Conservation (phyloP, 179 eudicot genomes). For the Corrigiola litoralis region DNA sequence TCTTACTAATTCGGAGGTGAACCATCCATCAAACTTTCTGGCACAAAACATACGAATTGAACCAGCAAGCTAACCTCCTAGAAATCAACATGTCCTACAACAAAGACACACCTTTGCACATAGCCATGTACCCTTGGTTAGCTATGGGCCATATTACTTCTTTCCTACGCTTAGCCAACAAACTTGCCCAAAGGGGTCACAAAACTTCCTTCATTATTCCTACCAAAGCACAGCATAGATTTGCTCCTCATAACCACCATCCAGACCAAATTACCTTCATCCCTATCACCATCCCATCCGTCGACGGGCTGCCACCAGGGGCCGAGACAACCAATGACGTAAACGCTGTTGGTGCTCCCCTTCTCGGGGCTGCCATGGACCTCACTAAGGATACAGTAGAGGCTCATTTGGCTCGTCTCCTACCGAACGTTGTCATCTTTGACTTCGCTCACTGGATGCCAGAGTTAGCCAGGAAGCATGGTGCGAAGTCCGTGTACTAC, state of each 20-base stretch:
- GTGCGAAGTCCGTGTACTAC: slow-evolving; percentile 10
- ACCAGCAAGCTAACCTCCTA: background rate
- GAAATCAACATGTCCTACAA: background rate
- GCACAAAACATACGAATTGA: too few species aligned
- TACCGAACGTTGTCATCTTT: slow-evolving; percentile 7
- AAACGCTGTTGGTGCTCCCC: background rate
- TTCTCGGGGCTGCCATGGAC: slow-evolving; percentile 26
- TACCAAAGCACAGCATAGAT: slow-evolving; percentile 23
- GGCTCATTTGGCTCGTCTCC: background rate
- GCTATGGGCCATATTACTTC: slow-evolving; percentile 51
- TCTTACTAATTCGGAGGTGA: too few species aligned
- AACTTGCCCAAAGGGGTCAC: slow-evolving; percentile 45
- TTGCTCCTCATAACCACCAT: slow-evolving; percentile 32
- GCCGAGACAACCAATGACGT: slow-evolving; percentile 46
- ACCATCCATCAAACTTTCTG: too few species aligned
- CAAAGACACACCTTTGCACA: slow-evolving; percentile 3
- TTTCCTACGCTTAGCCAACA: slow-evolving; percentile 42
- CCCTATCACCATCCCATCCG: slow-evolving; percentile 33
- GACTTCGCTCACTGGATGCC: slow-evolving; percentile 20
- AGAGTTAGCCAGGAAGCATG: background rate
- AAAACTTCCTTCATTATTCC: slow-evolving; percentile 34
- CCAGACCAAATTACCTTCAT: slow-evolving; percentile 36
- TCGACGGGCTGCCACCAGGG: slow-evolving; percentile 36
- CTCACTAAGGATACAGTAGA: background rate
- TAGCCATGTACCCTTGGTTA: slow-evolving; percentile 53